phyloP scores from a whole-genome alignment of 73 alveolate species.

The Symbiodinium pilosum region DNA sequence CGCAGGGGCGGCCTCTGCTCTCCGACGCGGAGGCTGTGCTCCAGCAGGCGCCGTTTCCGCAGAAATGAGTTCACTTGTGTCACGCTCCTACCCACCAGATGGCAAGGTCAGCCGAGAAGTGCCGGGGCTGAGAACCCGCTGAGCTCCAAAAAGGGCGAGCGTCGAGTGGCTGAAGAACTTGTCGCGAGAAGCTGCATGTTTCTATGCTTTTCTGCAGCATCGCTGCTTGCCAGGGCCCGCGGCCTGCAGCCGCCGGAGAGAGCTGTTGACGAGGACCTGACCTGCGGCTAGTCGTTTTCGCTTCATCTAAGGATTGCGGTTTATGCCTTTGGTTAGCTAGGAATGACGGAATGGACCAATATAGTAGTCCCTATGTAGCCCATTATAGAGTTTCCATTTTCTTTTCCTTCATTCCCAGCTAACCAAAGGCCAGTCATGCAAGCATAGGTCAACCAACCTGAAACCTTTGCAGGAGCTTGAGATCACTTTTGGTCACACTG shows the following conservation, averaged over 20 bases:
- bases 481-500: constrained; percentile 42
- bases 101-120: not conserved
- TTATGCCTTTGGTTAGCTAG: too few species aligned
- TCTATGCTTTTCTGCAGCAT: too few species aligned
- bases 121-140: not conserved
- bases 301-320: too few species aligned
- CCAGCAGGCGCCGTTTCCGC: not conserved
- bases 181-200: too few species aligned
- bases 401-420: too few species aligned
- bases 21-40: constrained; percentile 15
- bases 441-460: too few species aligned
- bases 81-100: not conserved
- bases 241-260: constrained; percentile 1
- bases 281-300: not conserved
- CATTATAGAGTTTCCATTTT: too few species aligned
- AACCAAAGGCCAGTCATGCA: too few species aligned
- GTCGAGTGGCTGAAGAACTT: too few species aligned
- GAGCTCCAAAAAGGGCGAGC: not conserved
- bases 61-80: not conserved
- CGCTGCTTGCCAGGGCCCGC: not conserved
- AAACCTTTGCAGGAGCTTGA: constrained; percentile 35
- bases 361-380: not conserved
- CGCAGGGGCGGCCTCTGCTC: not conserved
- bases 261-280: not conserved
- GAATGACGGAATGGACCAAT: not conserved